Conservation (phyloP, 2,329 filamentous ascomycete genomes). For the Fonsecaea multimorphosa region DNA sequence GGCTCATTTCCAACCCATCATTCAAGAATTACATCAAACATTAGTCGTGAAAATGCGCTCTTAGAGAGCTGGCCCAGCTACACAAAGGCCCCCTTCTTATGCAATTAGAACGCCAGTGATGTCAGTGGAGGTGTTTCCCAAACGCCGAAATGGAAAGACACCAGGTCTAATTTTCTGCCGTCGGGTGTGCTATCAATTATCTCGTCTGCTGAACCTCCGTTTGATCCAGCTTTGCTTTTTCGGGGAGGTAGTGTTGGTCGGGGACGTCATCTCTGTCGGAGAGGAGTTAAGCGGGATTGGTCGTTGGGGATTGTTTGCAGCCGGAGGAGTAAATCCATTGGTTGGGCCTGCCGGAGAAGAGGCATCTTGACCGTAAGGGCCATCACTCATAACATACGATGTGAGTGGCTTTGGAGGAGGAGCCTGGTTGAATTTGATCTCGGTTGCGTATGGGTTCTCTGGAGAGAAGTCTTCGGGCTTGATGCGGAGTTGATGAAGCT, state of each 20-base stretch:
- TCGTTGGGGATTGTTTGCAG: constrained; percentile 32
- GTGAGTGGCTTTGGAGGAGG: constrained; percentile 27
- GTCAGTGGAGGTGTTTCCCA: constrained; percentile 10
- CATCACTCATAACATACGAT: constrained; percentile 32
- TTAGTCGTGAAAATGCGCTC: constrained; percentile 30
- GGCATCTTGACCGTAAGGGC: constrained; percentile 38
- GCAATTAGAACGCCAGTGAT: constrained; percentile 12
- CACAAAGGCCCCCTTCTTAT: constrained; percentile 22
- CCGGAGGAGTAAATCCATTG: constrained; percentile 15
- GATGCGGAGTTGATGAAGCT: constrained; percentile 60
- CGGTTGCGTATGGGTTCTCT: constrained; percentile 47
- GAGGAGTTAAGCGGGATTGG: constrained; percentile 39
- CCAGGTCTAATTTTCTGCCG: not conserved
- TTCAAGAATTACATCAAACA: constrained; percentile 37
- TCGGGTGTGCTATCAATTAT: constrained; percentile 14
- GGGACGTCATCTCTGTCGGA: constrained; percentile 11
- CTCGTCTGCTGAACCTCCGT: constrained; percentile 74
- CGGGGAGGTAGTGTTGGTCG: constrained; percentile 55
- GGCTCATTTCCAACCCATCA: constrained; percentile 14
- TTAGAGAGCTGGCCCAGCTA: constrained; percentile 12
- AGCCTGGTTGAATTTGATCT: constrained; percentile 41
- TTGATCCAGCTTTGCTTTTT: constrained; percentile 85
- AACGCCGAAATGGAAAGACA: constrained; percentile 21
- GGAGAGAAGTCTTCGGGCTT: constrained; percentile 54
- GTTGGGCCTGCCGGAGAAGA: constrained; percentile 34